These are phyloP conservation scores for Cucurbita maxima DNA, from an alignment of 306 rosid genomes.

Conservation along the genomic window DNA sequence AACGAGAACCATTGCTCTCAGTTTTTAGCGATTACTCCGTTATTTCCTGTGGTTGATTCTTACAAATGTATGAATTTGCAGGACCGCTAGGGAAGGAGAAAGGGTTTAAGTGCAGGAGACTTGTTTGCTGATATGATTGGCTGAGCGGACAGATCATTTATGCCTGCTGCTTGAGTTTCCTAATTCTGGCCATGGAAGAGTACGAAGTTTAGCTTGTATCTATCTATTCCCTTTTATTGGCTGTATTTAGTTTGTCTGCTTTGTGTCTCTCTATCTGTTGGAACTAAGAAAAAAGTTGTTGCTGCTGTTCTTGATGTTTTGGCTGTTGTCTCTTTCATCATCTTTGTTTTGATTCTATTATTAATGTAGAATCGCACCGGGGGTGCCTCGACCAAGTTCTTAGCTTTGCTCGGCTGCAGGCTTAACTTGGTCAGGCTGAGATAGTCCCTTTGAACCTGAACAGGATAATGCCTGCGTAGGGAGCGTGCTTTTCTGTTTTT, in stretches of 20 bases:
- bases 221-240: constrained; percentile 12
- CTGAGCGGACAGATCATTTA: neutral
- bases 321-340: neutral
- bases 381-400: constrained; percentile 88
- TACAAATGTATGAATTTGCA: neutral
- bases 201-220: constrained; percentile 36
- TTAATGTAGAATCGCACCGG: constrained; percentile 84
- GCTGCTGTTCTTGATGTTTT: constrained; percentile 1
- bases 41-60: neutral
- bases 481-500: constrained; percentile 72
- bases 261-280: constrained; percentile 17
- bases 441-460: constrained; percentile 99
- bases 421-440: constrained; percentile 81
- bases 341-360: neutral
- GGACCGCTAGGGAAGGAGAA: neutral
- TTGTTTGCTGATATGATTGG: constrained; percentile 6
- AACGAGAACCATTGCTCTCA: neutral
- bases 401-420: constrained; percentile 29
- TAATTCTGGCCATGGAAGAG: constrained; percentile 25
- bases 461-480: constrained; percentile 99
- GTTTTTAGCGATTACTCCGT: neutral
- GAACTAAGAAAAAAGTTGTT: constrained; percentile 23
- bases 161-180: constrained; percentile 10
- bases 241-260: constrained; percentile 12
- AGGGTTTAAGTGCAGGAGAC: constrained; percentile 20